Conservation (phyloP, 1,284 basidiomycete genomes). For the Apiotrichum sp. region DNA sequence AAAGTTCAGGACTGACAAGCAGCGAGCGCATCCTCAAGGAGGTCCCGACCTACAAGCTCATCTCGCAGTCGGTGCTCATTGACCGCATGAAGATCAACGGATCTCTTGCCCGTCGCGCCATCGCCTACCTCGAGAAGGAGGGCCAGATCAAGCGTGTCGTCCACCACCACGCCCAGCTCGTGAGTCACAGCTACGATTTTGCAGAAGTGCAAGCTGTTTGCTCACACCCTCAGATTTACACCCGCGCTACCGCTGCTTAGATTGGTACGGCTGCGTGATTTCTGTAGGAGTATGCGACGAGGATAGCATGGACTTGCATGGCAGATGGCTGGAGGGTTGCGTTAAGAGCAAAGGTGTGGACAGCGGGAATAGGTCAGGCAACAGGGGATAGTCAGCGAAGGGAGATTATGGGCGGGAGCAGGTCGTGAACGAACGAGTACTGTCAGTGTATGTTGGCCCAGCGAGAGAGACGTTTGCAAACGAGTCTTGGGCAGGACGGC, state of each 20-base stretch:
- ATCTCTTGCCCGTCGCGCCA: constrained; percentile 86
- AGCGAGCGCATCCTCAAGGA: constrained; percentile 99
- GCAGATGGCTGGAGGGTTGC: too few relatives aligned
- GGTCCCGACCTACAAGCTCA: constrained; percentile 98
- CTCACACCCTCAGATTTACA: constrained; percentile 53
- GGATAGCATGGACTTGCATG: neutral
- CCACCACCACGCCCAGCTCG: constrained; percentile 85
- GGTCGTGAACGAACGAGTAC: too few relatives aligned
- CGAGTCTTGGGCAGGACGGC: too few relatives aligned
- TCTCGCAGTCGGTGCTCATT: constrained; percentile 95
- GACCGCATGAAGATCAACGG: constrained; percentile 87
- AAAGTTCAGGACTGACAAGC: constrained; percentile 44
- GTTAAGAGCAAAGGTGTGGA: too few relatives aligned
- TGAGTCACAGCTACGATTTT: constrained; percentile 64
- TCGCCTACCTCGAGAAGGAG: constrained; percentile 90
- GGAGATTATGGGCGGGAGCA: too few relatives aligned
- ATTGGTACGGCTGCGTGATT: neutral
- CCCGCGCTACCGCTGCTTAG: constrained; percentile 43
- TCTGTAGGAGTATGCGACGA: neutral
- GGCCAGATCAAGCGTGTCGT: constrained; percentile 94
- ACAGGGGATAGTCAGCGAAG: too few relatives aligned
- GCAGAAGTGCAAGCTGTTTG: too few relatives aligned
- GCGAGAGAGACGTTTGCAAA: too few relatives aligned
- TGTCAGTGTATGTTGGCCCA: too few relatives aligned
- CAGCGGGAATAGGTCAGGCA: too few relatives aligned